Percentiles rank a stretch among this genome's conserved stretches.
These are phyloP conservation scores for Panicum virgatum DNA, from an alignment of 202 grass and related monocot species.

Conservation along the genomic window DNA sequence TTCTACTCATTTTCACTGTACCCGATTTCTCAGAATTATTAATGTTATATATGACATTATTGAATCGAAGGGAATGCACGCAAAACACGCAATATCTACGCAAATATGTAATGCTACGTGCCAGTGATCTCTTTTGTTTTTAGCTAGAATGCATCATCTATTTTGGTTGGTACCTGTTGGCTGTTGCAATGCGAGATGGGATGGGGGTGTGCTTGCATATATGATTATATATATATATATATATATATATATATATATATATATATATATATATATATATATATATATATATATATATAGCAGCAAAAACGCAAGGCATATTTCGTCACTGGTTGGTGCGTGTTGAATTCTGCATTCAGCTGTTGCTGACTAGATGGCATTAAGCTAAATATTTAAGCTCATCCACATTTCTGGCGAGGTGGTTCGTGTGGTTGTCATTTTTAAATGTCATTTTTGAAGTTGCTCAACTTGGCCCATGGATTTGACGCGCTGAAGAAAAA, in stretches of 20 bases:
- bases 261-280: too few species aligned
- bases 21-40: neutral
- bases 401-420: neutral
- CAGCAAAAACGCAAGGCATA: too few species aligned
- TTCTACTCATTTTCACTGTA: neutral
- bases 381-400: neutral
- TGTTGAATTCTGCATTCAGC: constrained; percentile 20
- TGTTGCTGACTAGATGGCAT: neutral
- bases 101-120: neutral
- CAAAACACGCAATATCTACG: too few species aligned
- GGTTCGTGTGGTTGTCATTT: neutral
- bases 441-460: neutral
- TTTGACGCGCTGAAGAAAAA: neutral
- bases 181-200: too few species aligned
- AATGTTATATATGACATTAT: neutral
- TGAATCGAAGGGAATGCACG: neutral
- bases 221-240: too few species aligned
- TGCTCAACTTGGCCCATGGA: neutral
- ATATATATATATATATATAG: too few species aligned
- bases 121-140: too few species aligned
- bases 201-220: too few species aligned
- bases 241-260: too few species aligned
- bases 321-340: constrained; percentile 8
- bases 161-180: too few species aligned
- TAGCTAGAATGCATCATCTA: too few species aligned